These are phyloP conservation scores for Trametes cinnabarina DNA, from an alignment of 768 basidiomycete genomes.

Conservation along the genomic window DNA sequence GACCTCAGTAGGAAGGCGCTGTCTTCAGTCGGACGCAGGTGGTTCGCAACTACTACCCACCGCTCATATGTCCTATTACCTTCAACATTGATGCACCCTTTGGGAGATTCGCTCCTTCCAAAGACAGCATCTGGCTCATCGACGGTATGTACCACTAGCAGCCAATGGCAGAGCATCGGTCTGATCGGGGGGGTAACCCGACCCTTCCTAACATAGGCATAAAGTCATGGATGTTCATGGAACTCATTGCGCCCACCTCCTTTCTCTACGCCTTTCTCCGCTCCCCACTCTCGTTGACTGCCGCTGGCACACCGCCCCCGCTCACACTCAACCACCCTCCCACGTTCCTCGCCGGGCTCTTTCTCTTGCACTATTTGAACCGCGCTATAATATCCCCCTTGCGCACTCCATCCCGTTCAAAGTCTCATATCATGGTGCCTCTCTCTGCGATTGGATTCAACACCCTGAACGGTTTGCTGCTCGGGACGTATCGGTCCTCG, in stretches of 20 bases:
- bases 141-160: slow-evolving; percentile 48
- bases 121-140: slow-evolving; percentile 47
- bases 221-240: slow-evolving; percentile 77
- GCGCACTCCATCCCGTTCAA: slow-evolving; percentile 75
- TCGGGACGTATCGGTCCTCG: slow-evolving; percentile 71
- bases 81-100: slow-evolving; percentile 74
- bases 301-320: slow-evolving; percentile 29
- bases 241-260: slow-evolving; percentile 56
- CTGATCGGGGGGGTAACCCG: no score
- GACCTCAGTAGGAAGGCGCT: no score
- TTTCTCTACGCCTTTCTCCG: slow-evolving; percentile 51
- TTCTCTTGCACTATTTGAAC: slow-evolving; percentile 77
- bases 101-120: slow-evolving; percentile 63
- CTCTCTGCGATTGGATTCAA: slow-evolving; percentile 64
- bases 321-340: slow-evolving; percentile 40
- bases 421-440: slow-evolving; percentile 66
- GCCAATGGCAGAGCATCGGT: no score
- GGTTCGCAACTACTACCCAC: slow-evolving; percentile 44
- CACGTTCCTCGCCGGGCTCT: slow-evolving; percentile 54
- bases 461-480: slow-evolving; percentile 62
- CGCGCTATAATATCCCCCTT: slow-evolving; percentile 79
- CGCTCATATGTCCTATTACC: slow-evolving; percentile 35
- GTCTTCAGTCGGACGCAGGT: slow-evolving; percentile 39
- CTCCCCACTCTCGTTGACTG: slow-evolving; percentile 43
- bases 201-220: no score